Evolutionary conservation across 768 basidiomycete species (phyloP).

Genomic region (Cystobasidium ongulense): DNA sequence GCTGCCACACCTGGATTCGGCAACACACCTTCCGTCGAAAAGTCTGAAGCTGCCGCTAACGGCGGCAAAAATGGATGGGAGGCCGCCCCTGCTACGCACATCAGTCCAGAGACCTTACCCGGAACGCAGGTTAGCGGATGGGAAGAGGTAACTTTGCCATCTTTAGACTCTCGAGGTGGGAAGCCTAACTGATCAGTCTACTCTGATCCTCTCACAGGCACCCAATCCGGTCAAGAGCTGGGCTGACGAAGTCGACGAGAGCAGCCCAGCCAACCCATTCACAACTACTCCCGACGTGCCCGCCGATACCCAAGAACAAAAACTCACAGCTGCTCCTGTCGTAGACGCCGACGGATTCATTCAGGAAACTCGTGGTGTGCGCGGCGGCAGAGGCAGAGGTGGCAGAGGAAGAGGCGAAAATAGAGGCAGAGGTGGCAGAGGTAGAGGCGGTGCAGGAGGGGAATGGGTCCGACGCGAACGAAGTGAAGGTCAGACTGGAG

Average conservation of each 20-base stretch:
- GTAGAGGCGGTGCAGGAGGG: neutral
- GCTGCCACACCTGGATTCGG: constrained; percentile 28
- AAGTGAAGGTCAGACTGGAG: constrained; percentile 5
- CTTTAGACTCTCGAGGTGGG: neutral
- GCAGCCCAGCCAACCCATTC: neutral
- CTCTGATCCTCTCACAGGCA: neutral
- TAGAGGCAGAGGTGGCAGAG: neutral
- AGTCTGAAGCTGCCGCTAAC: neutral
- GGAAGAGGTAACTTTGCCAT: neutral
- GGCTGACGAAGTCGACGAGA: constrained; percentile 36
- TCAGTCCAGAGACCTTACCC: neutral
- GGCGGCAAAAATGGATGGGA: neutral
- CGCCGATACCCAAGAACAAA: neutral
- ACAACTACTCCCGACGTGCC: constrained; percentile 18
- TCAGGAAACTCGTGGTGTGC: neutral
- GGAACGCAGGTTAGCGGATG: neutral
- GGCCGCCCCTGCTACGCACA: neutral
- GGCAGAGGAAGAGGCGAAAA: neutral
- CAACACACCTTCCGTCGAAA: constrained; percentile 10
- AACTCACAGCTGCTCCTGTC: neutral
- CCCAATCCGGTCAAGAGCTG: constrained; percentile 33
- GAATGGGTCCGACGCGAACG: neutral
- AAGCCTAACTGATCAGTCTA: neutral
- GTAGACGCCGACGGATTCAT: constrained; percentile 1
- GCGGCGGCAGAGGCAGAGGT: neutral